Evolutionary conservation across 208 protist species (phyloP), one percentile per base, ranked within the genome.

Genomic region (Angomonas ambiguus): DNA sequence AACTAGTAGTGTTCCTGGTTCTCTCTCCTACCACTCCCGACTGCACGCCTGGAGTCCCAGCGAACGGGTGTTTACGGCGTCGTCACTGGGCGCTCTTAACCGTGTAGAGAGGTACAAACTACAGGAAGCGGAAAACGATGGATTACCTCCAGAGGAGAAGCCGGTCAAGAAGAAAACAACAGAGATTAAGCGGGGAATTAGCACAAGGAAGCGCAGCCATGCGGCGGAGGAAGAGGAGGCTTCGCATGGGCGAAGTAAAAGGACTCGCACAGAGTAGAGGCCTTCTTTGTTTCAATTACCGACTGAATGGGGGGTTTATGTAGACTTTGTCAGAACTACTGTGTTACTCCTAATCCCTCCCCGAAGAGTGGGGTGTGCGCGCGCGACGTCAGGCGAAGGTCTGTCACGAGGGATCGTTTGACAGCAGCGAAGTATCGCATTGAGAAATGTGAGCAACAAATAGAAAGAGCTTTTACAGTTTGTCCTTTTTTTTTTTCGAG

Each of bases 41-140:
- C 51, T 91, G 38, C 77, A 86, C 48, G 58, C 69, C 24, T 91
- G 90, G 38, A 89, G 76, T 25, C 87, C 87, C 34, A 83, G 51
- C 38, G 84, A 93, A 67, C 82, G 87, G 13, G 66, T 89, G 60
- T 93, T 93, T 57, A 85, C 87, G 6, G 76, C 87, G 16, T 83
- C 80, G 25, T 91, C 87, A n/a, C 67, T 86, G 30, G 87, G 87
- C 8, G 80, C 84, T 38, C 64, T 93, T 25, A 82, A 77, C 5
- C 72, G 76, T 0, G 87, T 93, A 56, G 87, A 93, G 75, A 69
- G 75, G 2, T 67, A 76, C 22, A 86, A 81, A 62, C 73, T 82
- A 18, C 59, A 34, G 2, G 53, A 56, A 22, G 74, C 60, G 35
- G 68, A 34, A 32, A 25, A 32, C 11, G 56, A n/a, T 28, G 63